phyloP scores from a whole-genome alignment of 176 grass and related monocot genomes.

The Alopecurus myosuroides region DNA sequence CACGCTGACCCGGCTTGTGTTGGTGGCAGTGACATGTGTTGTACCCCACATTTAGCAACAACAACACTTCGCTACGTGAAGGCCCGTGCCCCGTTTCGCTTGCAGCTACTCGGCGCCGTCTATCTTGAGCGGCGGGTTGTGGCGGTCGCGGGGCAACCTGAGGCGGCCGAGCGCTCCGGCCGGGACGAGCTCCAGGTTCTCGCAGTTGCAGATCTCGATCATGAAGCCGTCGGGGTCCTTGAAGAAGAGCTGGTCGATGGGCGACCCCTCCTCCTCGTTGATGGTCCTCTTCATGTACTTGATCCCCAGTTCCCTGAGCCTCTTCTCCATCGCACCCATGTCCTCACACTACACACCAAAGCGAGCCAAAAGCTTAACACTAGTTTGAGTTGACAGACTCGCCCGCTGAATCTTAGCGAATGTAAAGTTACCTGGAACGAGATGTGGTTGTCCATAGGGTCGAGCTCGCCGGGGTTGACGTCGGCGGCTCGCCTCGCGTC shows the following conservation, averaged over 20 bases:
- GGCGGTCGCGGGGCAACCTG: slow-evolving; percentile 43
- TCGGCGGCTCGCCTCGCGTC: slow-evolving; percentile 31
- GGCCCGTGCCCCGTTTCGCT: not conserved
- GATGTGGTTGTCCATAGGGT: slow-evolving; percentile 85
- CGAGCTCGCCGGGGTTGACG: slow-evolving; percentile 30
- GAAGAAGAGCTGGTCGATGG: slow-evolving; percentile 81
- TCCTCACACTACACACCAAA: slow-evolving; percentile 49
- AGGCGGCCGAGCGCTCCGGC: slow-evolving; percentile 45
- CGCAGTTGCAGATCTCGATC: slow-evolving; percentile 86
- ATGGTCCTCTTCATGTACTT: slow-evolving; percentile 59
- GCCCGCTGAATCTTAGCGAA: not conserved
- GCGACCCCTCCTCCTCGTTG: slow-evolving; percentile 60
- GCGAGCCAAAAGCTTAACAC: not conserved
- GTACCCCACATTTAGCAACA: too few relatives aligned
- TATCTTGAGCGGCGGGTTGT: slow-evolving; percentile 44
- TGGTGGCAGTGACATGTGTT: too few relatives aligned
- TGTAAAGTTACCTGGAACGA: slow-evolving; percentile 45
- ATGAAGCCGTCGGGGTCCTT: slow-evolving; percentile 75
- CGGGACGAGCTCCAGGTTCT: slow-evolving; percentile 78
- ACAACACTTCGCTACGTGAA: too few relatives aligned
- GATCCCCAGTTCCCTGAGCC: slow-evolving; percentile 48
- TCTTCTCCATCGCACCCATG: slow-evolving; percentile 49
- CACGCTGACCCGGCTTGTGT: too few relatives aligned
- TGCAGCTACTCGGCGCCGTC: not conserved
- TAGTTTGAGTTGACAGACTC: too few relatives aligned